A percentile compares a stretch with the other conserved stretches of the same genome.
These are phyloP conservation scores for Phyllostachys edulis DNA, from an alignment of 176 grass and related monocot genomes.

Conservation along the genomic window DNA sequence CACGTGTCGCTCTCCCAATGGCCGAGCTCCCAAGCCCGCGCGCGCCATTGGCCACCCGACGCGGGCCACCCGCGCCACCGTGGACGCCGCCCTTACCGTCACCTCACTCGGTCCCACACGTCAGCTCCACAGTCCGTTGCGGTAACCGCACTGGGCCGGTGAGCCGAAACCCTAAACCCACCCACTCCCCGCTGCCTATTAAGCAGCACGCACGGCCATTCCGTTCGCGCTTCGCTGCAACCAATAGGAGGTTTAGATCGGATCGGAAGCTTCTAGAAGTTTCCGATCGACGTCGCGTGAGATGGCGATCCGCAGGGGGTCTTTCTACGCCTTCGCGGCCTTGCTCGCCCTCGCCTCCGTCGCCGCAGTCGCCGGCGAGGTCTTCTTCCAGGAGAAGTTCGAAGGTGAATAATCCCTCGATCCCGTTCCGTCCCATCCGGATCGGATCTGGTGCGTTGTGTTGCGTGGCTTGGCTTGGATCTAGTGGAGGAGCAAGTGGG, in stretches of 20 bases:
- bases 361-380: slow-evolving; percentile 30
- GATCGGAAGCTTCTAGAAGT: slow-evolving; percentile 35
- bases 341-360: slow-evolving; percentile 44
- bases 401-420: slow-evolving; percentile 49
- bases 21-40: fast-evolving
- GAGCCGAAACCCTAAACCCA: slow-evolving; percentile 18
- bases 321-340: slow-evolving; percentile 25
- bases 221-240: neutral
- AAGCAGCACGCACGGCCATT: neutral
- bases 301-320: slow-evolving; percentile 58
- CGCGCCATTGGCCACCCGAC: neutral
- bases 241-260: slow-evolving; percentile 1
- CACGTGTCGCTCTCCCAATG: slow-evolving; percentile 34
- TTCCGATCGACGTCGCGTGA: neutral
- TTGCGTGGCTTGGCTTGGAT: neutral
- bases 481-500: neutral
- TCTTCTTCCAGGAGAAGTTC: slow-evolving; percentile 98
- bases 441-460: neutral
- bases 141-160: slow-evolving; percentile 15
- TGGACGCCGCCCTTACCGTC: neutral
- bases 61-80: neutral
- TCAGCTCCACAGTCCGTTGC: fast-evolving
- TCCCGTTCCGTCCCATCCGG: neutral
- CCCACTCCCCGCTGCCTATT: neutral
- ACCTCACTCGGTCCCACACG: neutral